Conservation (phyloP, 2,329 filamentous ascomycete genomes). For the Aspergillus sclerotialis region DNA sequence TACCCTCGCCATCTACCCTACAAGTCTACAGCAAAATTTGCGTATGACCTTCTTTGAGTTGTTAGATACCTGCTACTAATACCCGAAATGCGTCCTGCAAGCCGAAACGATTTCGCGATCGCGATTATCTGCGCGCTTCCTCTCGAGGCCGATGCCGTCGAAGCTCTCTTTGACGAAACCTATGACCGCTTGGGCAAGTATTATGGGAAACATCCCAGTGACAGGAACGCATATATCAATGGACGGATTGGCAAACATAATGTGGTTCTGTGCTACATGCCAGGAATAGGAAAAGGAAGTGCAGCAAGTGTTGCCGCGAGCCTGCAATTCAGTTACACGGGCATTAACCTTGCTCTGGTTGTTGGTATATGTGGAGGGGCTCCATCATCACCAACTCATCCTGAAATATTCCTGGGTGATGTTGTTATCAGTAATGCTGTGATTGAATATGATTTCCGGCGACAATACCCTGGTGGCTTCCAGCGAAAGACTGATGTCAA, state of each 20-base stretch:
- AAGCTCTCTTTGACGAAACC: constrained; percentile 20
- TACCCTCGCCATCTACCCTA: too few relatives aligned
- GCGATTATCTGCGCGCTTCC: constrained; percentile 31
- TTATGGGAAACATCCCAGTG: constrained; percentile 17
- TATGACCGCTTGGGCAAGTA: constrained; percentile 20
- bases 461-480: constrained; percentile 17
- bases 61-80: too few relatives aligned
- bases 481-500: constrained; percentile 10
- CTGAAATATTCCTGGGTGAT: constrained; percentile 19
- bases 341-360: constrained; percentile 27
- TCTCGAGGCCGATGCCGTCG: constrained; percentile 24
- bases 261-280: constrained; percentile 24
- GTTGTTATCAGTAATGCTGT: constrained; percentile 16
- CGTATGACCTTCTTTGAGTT: too few relatives aligned
- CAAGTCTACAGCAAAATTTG: too few relatives aligned
- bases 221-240: constrained; percentile 22
- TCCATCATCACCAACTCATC: background rate
- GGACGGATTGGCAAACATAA: constrained; percentile 20
- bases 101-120: constrained; percentile 30
- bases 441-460: constrained; percentile 7
- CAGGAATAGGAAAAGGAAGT: constrained; percentile 20
- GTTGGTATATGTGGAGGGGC: constrained; percentile 34
- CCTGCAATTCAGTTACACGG: constrained; percentile 21
- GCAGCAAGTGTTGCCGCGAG: constrained; percentile 18
- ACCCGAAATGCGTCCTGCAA: too few relatives aligned